Base-by-base conservation (phyloP, 164 flowering plant genomes). In the Macadamia integrifolia region DNA sequence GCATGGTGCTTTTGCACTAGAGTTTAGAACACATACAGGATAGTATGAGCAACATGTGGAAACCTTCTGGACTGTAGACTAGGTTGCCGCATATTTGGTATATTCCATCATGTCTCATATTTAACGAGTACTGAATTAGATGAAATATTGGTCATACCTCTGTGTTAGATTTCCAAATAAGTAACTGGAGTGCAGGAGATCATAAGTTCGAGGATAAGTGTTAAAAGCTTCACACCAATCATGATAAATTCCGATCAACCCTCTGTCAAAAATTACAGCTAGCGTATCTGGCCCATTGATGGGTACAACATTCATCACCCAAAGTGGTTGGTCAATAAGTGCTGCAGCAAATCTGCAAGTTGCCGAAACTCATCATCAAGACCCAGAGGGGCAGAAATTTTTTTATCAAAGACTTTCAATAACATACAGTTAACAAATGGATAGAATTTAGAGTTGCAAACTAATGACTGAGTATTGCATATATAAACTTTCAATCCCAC, bases 301-400 rank as follows among this genome's bases (percentile, higher is more conserved):
- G 5, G 96, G 92, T 50, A 89, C 80, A 7, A 85, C 81, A 67
- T 94, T 94, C 95, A 92, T 92, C 43, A 92, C 97, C 99, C 97
- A 94, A 9, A 89, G 60, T 15, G 91, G 91, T 58, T 62, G 80
- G 74, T 82, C 76, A 61, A 80, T 69, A 44, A 94, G 84, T 58
- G 97, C 91, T 62, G 97, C 93, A 63, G 97, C 95, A 83, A 94
- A 94, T 66, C 98, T 94, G 90, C 15, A 61, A 66, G 66, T 53
- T 0, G 30, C 43, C 32, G 60, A 30, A 65, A 35, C 15, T 53
- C 30, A 67, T 31, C 28, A 53, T 66, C 57, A 67, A 59, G 40
- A 35, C 5, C 40, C 40, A 5, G 40, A 35, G 40, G 3, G 40
- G 5, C 40, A 35, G 5, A 35, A 35, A 35, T 2, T 35, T 35